A percentile compares a stretch with the other conserved stretches of the same genome.
Evolutionary conservation across 768 basidiomycete species (phyloP).

Genomic region (Termitomyces sp.): DNA sequence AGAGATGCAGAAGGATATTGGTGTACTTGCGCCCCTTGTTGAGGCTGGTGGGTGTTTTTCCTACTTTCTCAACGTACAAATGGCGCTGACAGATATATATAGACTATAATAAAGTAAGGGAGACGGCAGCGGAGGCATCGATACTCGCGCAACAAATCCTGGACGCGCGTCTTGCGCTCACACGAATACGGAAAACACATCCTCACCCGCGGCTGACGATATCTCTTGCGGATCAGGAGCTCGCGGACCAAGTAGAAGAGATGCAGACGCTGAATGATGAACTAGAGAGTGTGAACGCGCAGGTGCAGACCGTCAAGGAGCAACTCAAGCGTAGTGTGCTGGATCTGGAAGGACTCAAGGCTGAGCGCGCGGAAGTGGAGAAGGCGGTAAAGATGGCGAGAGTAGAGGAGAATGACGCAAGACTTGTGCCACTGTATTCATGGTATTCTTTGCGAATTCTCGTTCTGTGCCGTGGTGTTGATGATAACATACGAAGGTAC

Average conservation of each 20-base stretch:
- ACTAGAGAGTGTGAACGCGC: slow-evolving; percentile 45
- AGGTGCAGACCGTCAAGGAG: slow-evolving; percentile 50
- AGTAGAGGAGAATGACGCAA: slow-evolving; percentile 57
- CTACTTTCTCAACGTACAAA: not conserved
- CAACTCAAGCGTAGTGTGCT: slow-evolving; percentile 49
- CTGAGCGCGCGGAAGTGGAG: slow-evolving; percentile 65
- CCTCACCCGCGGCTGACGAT: slow-evolving; percentile 78
- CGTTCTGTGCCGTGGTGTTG: not conserved
- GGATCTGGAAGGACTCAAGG: slow-evolving; percentile 53
- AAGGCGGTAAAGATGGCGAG: slow-evolving; percentile 54
- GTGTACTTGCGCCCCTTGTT: slow-evolving; percentile 58
- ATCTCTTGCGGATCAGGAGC: slow-evolving; percentile 63
- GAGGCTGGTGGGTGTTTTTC: slow-evolving; percentile 47
- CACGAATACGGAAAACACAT: slow-evolving; percentile 75
- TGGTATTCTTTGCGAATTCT: slow-evolving; percentile 40
- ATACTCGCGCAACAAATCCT: slow-evolving; percentile 70
- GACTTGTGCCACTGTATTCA: slow-evolving; percentile 60
- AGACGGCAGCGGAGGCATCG: slow-evolving; percentile 47
- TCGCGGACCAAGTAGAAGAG: slow-evolving; percentile 70
- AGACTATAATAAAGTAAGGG: slow-evolving; percentile 60
- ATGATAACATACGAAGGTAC: slow-evolving; percentile 42
- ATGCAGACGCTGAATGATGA: slow-evolving; percentile 75
- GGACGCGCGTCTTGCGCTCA: slow-evolving; percentile 75
- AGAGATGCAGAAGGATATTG: slow-evolving; percentile 58
- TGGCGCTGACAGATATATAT: not conserved